These are phyloP conservation scores for Cyberlindnera saturnus DNA, from an alignment of 805 yeast genomes.

Conservation along the genomic window DNA sequence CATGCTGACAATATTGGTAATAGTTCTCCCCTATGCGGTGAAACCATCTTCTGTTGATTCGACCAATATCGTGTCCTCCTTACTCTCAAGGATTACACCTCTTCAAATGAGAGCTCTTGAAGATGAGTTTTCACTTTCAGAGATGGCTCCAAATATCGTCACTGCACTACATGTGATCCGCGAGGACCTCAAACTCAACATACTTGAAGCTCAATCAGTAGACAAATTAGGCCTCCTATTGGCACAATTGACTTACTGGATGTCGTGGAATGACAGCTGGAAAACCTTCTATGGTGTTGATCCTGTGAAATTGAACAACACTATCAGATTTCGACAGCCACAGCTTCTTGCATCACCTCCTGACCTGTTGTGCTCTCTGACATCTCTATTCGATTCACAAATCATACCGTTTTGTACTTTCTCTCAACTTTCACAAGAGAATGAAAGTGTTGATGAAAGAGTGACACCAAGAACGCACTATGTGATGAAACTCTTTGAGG, in stretches of 20 bases:
- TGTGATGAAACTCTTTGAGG: slow-evolving; percentile 56
- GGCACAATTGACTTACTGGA: slow-evolving; percentile 56
- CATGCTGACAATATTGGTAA: slow-evolving; percentile 43
- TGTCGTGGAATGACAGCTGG: slow-evolving; percentile 76
- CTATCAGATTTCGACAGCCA: slow-evolving; percentile 32
- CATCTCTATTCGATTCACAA: slow-evolving; percentile 39
- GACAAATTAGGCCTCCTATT: slow-evolving; percentile 46
- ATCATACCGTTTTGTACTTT: slow-evolving; percentile 55
- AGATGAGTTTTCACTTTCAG: slow-evolving; percentile 34
- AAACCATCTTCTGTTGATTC: slow-evolving; percentile 15
- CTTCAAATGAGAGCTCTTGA: slow-evolving; percentile 20
- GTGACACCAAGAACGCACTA: slow-evolving; percentile 64
- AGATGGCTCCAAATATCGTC: slow-evolving; percentile 55
- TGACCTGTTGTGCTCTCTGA: slow-evolving; percentile 47
- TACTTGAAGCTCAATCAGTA: slow-evolving; percentile 32
- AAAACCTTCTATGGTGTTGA: slow-evolving; percentile 43
- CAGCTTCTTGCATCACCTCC: slow-evolving; percentile 48
- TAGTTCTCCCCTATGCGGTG: slow-evolving; percentile 40
- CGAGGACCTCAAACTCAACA: slow-evolving; percentile 66
- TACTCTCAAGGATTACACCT: slow-evolving; percentile 7
- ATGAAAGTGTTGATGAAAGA: slow-evolving; percentile 48
- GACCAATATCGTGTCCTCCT: slow-evolving; percentile 8
- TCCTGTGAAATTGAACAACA: slow-evolving; percentile 28
- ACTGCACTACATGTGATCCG: slow-evolving; percentile 68
- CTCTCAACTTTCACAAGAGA: slow-evolving; percentile 61